phyloP scores from a whole-genome alignment of 495 filamentous ascomycete species.

The Neurospora sp. region DNA sequence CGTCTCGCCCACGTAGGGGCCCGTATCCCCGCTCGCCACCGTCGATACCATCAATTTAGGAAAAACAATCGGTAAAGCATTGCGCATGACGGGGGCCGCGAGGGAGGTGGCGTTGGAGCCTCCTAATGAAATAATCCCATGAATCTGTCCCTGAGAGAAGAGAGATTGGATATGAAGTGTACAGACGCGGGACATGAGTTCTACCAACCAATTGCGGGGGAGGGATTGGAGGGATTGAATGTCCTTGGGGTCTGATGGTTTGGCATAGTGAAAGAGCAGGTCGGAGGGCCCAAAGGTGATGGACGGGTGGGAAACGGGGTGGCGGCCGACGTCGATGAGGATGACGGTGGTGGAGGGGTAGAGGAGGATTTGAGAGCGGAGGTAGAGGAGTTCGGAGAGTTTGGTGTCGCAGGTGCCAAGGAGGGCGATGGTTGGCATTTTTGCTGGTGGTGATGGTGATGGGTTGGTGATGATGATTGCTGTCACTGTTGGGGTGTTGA shows the following conservation, averaged over 20 bases:
- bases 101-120: slow-evolving; percentile 52
- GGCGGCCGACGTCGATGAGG: slow-evolving; percentile 49
- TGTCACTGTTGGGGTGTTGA: too few species aligned
- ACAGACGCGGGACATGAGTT: slow-evolving; percentile 36
- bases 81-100: slow-evolving; percentile 46
- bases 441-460: background rate
- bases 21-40: slow-evolving; percentile 52
- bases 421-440: slow-evolving; percentile 41
- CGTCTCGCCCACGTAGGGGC: slow-evolving; percentile 48
- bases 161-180: slow-evolving; percentile 26
- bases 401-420: slow-evolving; percentile 65
- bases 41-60: slow-evolving; percentile 64
- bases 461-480: background rate
- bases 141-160: slow-evolving; percentile 24
- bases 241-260: slow-evolving; percentile 12
- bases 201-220: slow-evolving; percentile 28
- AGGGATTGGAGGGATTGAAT: background rate
- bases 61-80: slow-evolving; percentile 48
- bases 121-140: slow-evolving; percentile 47
- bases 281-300: slow-evolving; percentile 39
- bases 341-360: slow-evolving; percentile 21
- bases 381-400: slow-evolving; percentile 48
- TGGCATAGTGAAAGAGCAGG: slow-evolving; percentile 6
- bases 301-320: slow-evolving; percentile 25
- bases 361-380: slow-evolving; percentile 36